Evolutionary conservation across 305 asterid genomes (phyloP).

Genomic region (Fraxinus ornus): DNA sequence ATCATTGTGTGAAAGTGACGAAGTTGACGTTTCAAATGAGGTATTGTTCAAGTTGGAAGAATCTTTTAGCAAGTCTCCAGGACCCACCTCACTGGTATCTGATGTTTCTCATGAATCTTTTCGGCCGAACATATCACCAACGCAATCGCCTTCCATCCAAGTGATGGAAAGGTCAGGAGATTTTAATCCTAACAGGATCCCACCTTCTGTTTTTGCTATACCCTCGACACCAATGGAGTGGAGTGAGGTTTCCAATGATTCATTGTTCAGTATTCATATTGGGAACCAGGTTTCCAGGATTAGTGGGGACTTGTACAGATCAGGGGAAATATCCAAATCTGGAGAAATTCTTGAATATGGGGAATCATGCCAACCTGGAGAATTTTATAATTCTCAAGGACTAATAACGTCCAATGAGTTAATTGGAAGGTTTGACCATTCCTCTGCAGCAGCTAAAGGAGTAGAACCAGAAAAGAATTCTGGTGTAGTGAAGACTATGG

Average conservation of each 20-base stretch:
- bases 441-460: constrained; percentile 27
- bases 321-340: constrained; percentile 17
- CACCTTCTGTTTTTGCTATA: constrained; percentile 40
- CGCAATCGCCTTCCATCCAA: constrained; percentile 54
- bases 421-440: constrained; percentile 13
- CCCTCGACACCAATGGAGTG: constrained; percentile 45
- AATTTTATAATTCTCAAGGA: constrained; percentile 21
- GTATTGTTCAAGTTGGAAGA: constrained; percentile 31
- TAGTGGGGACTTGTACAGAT: constrained; percentile 3
- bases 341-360: constrained; percentile 25
- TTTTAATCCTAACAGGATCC: constrained; percentile 46
- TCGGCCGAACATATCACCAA: constrained; percentile 28
- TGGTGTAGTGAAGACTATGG: constrained; percentile 15
- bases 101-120: constrained; percentile 38
- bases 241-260: constrained; percentile 62
- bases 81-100: constrained; percentile 38
- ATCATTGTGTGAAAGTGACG: constrained; percentile 16
- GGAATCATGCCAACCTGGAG: constrained; percentile 25
- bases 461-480: constrained; percentile 11
- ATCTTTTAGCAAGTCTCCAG: constrained; percentile 25
- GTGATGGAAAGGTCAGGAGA: constrained; percentile 53
- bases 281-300: constrained; percentile 25
- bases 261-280: constrained; percentile 63
- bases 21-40: constrained; percentile 25
- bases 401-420: constrained; percentile 21